These are phyloP conservation scores for Strobilomyces echinocephalus DNA, from an alignment of 768 basidiomycete species.

Conservation along the genomic window DNA sequence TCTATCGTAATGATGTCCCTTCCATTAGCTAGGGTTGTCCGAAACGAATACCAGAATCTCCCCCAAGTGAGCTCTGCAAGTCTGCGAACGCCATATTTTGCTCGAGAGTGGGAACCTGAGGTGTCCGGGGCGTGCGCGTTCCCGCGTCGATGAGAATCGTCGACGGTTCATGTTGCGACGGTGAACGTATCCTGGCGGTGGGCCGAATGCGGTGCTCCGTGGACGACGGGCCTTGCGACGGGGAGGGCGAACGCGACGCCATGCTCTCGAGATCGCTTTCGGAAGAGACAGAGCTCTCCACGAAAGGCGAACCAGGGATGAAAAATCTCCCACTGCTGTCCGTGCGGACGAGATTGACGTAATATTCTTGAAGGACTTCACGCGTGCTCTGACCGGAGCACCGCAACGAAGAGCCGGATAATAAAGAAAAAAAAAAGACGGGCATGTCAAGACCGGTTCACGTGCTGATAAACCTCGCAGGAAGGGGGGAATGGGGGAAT, in stretches of 20 bases:
- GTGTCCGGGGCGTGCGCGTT: constrained; percentile 37
- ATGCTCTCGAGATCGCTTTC: constrained; percentile 56
- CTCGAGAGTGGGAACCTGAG: constrained; percentile 66
- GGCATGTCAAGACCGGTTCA: constrained; percentile 19
- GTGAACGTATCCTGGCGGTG: constrained; percentile 21
- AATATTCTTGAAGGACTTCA: constrained; percentile 89
- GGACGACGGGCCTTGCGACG: constrained; percentile 22
- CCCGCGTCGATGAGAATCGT: constrained; percentile 37
- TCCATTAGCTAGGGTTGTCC: constrained; percentile 6
- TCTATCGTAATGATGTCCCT: not conserved
- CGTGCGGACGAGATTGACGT: constrained; percentile 86
- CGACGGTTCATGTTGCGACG: constrained; percentile 32
- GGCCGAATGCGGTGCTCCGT: constrained; percentile 24
- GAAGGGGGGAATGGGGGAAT: not conserved
- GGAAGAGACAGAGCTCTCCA: constrained; percentile 39
- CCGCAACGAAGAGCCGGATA: constrained; percentile 2
- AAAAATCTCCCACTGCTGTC: constrained; percentile 61
- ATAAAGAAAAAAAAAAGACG: constrained; percentile 2
- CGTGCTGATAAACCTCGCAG: constrained; percentile 5
- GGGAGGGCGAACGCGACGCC: constrained; percentile 51
- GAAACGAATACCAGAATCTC: constrained; percentile 25
- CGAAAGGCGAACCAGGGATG: constrained; percentile 41
- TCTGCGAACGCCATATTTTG: constrained; percentile 83
- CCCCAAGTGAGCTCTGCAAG: constrained; percentile 44
- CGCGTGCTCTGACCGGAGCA: constrained; percentile 64